phyloP scores from a whole-genome alignment of 31 red algal genomes.

The Asparagopsis taxiformis region DNA sequence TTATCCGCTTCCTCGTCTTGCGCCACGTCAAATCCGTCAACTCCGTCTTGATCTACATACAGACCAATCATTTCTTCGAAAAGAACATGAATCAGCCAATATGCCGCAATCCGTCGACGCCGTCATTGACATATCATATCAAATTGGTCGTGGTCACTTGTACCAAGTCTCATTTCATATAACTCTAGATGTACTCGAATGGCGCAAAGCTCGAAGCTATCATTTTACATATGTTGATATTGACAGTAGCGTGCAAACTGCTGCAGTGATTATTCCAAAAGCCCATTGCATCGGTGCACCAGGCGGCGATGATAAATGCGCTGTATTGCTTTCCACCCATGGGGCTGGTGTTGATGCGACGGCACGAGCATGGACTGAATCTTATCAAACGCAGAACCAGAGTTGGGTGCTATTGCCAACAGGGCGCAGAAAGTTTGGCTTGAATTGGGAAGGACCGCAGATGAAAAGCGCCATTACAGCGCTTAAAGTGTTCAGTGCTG shows the following conservation, averaged over 20 bases:
- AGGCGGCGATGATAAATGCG: conserved; percentile 21
- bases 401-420: conserved; percentile 68
- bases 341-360: conserved; percentile 69
- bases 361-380: conserved; percentile 54
- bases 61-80: conserved; percentile 2
- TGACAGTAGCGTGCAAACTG: conserved; percentile 45
- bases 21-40: conserved; percentile 24
- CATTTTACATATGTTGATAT: conserved; percentile 50
- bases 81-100: neutral
- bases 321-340: conserved; percentile 55
- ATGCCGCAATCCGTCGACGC: conserved; percentile 1
- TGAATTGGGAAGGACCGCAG: conserved; percentile 73
- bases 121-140: conserved; percentile 19
- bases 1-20: conserved; percentile 23
- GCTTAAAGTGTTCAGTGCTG: conserved; percentile 12
- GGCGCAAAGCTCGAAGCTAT: conserved; percentile 32
- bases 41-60: conserved; percentile 32
- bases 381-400: conserved; percentile 52
- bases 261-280: conserved; percentile 46
- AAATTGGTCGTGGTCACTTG: neutral
- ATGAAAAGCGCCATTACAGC: conserved; percentile 45
- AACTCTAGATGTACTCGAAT: conserved; percentile 26
- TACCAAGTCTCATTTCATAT: conserved; percentile 5
- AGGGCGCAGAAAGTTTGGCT: conserved; percentile 50
- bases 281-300: conserved; percentile 6